Evolutionary conservation across 1,284 basidiomycete genomes (phyloP).

Genomic region (Tilletia horrida): DNA sequence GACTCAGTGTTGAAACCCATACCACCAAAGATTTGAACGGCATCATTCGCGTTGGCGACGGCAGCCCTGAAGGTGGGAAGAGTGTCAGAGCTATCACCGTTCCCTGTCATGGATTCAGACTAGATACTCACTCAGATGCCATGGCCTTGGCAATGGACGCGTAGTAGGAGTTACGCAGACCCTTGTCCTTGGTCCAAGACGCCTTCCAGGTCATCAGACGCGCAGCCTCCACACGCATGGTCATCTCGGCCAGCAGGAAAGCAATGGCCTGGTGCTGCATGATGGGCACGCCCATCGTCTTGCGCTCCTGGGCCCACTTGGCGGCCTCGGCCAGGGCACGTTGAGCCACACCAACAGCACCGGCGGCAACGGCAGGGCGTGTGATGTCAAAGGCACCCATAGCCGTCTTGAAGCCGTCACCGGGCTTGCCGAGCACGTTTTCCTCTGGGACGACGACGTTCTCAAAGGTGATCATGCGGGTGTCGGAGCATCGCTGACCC

Average conservation of each 20-base stretch:
- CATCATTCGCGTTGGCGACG: slow-evolving; percentile 50
- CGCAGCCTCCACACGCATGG: slow-evolving; percentile 59
- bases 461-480: slow-evolving; percentile 62
- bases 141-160: slow-evolving; percentile 62
- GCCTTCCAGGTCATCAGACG: slow-evolving; percentile 60
- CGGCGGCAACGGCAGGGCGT: slow-evolving; percentile 59
- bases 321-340: slow-evolving; percentile 61
- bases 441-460: slow-evolving; percentile 60
- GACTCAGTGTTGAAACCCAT: slow-evolving; percentile 61
- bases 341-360: slow-evolving; percentile 61
- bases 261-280: slow-evolving; percentile 62
- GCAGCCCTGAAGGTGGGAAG: slow-evolving; percentile 31
- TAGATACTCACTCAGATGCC: slow-evolving; percentile 41
- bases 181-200: slow-evolving; percentile 60
- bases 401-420: slow-evolving; percentile 62
- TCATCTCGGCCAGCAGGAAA: slow-evolving; percentile 63
- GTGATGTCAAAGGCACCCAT: slow-evolving; percentile 63
- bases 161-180: slow-evolving; percentile 60
- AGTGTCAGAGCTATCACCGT: neutral
- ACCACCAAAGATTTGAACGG: slow-evolving; percentile 59
- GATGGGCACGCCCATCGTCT: slow-evolving; percentile 62
- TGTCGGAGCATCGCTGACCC: slow-evolving; percentile 63
- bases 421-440: slow-evolving; percentile 60
- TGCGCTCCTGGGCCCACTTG: slow-evolving; percentile 61
- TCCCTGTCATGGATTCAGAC: neutral